Conservation (phyloP, 352 stramenopile species). For the Phytopythium cucurbitacearum region DNA sequence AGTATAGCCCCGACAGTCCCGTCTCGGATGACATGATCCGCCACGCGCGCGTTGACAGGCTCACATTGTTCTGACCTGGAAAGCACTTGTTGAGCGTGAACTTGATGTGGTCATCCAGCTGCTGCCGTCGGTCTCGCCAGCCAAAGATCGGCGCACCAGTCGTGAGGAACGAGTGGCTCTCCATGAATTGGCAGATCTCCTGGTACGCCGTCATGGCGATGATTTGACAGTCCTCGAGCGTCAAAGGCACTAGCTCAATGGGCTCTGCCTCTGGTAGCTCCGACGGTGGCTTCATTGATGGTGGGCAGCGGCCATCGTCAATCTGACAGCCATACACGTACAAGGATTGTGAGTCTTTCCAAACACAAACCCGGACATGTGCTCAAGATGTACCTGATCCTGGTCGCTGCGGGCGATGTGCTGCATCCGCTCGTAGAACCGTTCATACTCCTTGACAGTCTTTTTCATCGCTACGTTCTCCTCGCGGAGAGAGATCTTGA, state of each 20-base stretch:
- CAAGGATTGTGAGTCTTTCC: too few relatives aligned
- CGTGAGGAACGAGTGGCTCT: slow-evolving; percentile 35
- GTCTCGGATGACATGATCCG: slow-evolving; percentile 25
- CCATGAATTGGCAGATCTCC: slow-evolving; percentile 36
- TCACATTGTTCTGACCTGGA: slow-evolving; percentile 14
- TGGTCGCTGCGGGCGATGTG: slow-evolving; percentile 3
- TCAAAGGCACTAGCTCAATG: slow-evolving; percentile 20
- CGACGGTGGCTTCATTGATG: slow-evolving; percentile 1
- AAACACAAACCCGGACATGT: too few relatives aligned
- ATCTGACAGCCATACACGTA: background rate
- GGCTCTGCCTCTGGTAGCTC: slow-evolving; percentile 1
- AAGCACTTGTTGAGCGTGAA: slow-evolving; percentile 59
- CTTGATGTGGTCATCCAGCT: slow-evolving; percentile 34
- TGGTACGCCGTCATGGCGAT: slow-evolving; percentile 30
- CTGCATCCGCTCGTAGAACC: slow-evolving; percentile 3
- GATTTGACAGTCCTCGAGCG: slow-evolving; percentile 32
- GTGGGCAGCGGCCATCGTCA: background rate
- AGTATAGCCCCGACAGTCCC: slow-evolving; percentile 34
- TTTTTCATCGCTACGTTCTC: slow-evolving; percentile 6
- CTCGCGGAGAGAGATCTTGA: slow-evolving; percentile 4
- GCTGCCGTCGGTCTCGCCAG: slow-evolving; percentile 41
- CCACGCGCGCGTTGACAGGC: slow-evolving; percentile 33
- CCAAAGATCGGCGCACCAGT: slow-evolving; percentile 45
- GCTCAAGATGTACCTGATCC: background rate
- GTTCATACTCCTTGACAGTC: slow-evolving; percentile 5